Conservation (phyloP, 208 protist species). For the Trichomonas gallinae region DNA sequence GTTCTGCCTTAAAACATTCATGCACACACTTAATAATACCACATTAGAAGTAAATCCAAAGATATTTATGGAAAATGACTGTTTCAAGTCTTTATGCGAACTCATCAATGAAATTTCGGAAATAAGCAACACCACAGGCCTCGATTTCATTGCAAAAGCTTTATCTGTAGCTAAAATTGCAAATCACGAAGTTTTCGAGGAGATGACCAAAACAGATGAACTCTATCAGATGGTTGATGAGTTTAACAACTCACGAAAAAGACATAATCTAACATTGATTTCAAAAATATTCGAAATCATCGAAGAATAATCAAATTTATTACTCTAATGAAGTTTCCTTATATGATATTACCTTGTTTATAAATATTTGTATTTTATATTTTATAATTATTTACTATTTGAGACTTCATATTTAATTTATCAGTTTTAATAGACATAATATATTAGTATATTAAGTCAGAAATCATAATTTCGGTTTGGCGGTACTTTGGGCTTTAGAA, state of each 20-base stretch:
- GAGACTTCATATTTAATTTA: too few relatives aligned
- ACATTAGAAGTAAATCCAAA: background rate
- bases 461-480: background rate
- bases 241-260: too few relatives aligned
- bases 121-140: background rate
- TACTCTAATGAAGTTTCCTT: too few relatives aligned
- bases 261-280: too few relatives aligned
- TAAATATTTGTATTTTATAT: too few relatives aligned
- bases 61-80: background rate
- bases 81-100: background rate
- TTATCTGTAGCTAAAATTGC: background rate
- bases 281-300: too few relatives aligned
- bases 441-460: too few relatives aligned
- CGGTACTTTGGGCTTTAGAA: background rate
- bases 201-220: background rate
- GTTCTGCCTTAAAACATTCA: background rate
- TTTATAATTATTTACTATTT: too few relatives aligned
- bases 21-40: background rate
- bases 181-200: background rate
- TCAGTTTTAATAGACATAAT: too few relatives aligned
- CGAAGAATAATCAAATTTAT: too few relatives aligned
- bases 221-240: background rate
- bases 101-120: background rate
- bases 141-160: background rate
- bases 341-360: too few relatives aligned